Base-by-base conservation (phyloP, 163 green algal species). In the Scenedesmus sp. region DNA sequence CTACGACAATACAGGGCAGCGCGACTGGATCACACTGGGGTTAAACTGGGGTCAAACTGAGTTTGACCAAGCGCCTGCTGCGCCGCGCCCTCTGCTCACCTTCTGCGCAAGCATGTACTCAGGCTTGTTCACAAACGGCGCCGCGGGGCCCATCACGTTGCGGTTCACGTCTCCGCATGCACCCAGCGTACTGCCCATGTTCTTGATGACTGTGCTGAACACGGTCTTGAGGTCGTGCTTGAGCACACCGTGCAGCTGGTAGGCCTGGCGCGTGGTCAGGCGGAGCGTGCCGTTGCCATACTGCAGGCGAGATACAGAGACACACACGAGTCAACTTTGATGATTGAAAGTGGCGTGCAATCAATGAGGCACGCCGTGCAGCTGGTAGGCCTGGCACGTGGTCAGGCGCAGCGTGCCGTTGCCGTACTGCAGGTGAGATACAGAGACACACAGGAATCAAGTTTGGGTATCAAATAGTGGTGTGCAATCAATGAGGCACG, bases 151-250 rank as follows among this genome's bases (percentile, higher is more conserved):
- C 94, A 99, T 97, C 6, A 99, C 97, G 93, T 99, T 99, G 76
- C 98, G 95, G 96, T 99, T 99, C 60, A 99, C 97, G 92, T 99
- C 98, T 34, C 98, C 98, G 94, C 98, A 99, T 13, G 98, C 98
- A 57, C 95, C 98, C 62, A 99, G 95, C 3, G 98, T 99, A 81
- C 94, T 98, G 55, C 98, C 98, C 98, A 99, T 99, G 96, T 98
- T 99, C 93, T 99, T 99, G 92, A 99, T 98, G 55, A 99, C 97
- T 12, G 97, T 97, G 83, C 92, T 97, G 94, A 99, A 99, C 18
- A 99, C 98, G 0, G 97, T 99, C 96, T 99, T 99, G 20, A 99
- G 92, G 95, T 99, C 97, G 66, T 98, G 88, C 96, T 99, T 99
- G 54, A 99, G 96, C 90, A 99, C 98, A 60, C 97, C 98, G 92